A percentile compares a stretch with the other conserved stretches of the same genome.
phyloP scores from a whole-genome alignment of 441 rosid genomes.

The Isatis lusitanica region DNA sequence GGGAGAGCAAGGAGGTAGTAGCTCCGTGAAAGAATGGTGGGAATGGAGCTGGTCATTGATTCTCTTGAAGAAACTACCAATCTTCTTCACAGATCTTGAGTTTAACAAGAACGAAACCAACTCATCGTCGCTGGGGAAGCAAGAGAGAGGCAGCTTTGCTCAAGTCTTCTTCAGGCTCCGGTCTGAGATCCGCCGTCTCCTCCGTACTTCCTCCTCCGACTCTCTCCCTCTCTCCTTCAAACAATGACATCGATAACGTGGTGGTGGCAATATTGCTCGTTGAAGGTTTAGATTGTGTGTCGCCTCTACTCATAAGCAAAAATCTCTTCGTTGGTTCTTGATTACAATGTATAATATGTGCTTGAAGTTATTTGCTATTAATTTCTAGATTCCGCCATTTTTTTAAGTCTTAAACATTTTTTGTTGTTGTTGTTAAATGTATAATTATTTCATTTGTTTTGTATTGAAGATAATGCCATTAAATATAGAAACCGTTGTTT shows the following conservation, averaged over 20 bases:
- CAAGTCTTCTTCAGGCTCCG: constrained; percentile 61
- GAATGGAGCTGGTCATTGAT: constrained; percentile 74
- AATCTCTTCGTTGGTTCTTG: neutral
- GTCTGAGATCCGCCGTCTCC: constrained; percentile 51
- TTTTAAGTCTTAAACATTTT: neutral
- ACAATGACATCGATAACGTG: constrained; percentile 22
- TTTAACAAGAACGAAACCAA: constrained; percentile 60
- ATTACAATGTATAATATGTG: constrained; percentile 4
- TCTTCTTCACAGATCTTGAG: constrained; percentile 68
- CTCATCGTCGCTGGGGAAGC: constrained; percentile 44
- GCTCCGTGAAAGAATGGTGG: constrained; percentile 76
- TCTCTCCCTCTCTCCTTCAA: constrained; percentile 34
- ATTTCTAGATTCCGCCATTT: neutral
- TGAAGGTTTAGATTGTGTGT: neutral
- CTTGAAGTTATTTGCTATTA: neutral
- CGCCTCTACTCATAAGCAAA: neutral
- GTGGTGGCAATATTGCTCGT: neutral
- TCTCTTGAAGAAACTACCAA: constrained; percentile 54
- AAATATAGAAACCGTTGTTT: neutral
- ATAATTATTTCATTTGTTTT: constrained; percentile 21
- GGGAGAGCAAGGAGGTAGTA: constrained; percentile 50
- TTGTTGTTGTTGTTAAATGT: neutral
- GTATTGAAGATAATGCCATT: neutral
- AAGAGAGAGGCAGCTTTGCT: constrained; percentile 59
- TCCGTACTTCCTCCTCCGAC: constrained; percentile 41